Evolutionary conservation across 78 protist genomes (phyloP).

Genomic region (Guillardia theta): DNA sequence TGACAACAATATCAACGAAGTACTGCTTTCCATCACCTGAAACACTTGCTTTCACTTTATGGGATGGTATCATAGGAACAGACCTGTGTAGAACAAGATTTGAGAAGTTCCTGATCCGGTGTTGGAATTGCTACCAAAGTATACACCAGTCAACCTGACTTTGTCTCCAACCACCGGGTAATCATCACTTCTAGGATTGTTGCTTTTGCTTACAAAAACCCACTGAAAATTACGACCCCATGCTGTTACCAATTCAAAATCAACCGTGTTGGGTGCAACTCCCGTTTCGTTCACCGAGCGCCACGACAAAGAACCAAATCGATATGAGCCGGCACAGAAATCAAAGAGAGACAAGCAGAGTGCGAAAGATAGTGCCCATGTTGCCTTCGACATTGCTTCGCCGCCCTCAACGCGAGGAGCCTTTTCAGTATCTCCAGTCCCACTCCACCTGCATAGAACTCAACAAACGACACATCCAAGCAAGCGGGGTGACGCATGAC

Average conservation of each 20-base stretch:
- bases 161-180: not conserved
- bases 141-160: not conserved
- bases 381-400: too few relatives aligned
- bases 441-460: too few relatives aligned
- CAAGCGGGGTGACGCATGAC: too few relatives aligned
- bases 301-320: not conserved
- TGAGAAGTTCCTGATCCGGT: not conserved
- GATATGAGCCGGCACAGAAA: not conserved
- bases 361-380: not conserved
- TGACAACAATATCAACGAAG: not conserved
- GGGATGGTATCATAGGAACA: not conserved
- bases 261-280: not conserved
- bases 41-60: too few relatives aligned
- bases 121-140: not conserved
- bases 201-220: not conserved
- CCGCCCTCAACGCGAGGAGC: too few relatives aligned
- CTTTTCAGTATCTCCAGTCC: too few relatives aligned
- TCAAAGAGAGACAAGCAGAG: not conserved
- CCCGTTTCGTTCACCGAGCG: not conserved
- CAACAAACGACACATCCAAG: too few relatives aligned
- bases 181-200: not conserved
- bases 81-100: not conserved
- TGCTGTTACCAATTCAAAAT: not conserved
- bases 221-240: not conserved
- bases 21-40: not conserved